Base-by-base conservation (phyloP, 495 filamentous ascomycete species). In the Trichoderma orchidacearum region DNA sequence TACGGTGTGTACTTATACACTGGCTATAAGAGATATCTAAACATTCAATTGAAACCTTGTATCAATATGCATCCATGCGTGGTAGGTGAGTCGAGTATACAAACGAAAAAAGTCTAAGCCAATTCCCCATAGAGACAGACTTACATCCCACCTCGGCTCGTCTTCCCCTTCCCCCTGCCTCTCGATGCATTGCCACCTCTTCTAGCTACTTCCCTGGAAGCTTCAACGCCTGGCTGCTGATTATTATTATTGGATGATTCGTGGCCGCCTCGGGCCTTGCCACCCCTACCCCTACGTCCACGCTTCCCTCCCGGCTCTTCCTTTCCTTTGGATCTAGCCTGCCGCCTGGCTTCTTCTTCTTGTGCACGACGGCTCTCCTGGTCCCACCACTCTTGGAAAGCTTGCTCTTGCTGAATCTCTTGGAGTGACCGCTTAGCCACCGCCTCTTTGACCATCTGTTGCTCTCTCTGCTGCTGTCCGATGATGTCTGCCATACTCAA, bases 311-410 rank as follows among this genome's bases (percentile, higher is more conserved):
- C 64, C 25, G 62, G 61, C 53, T 69, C 66, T 15, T 64, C 60
- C 56, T 62, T 65, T 13, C 58, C 59, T 48, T 58, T 66, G 50
- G 69, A 66, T 30, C 66, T 60, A 29, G 57, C 61, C 17, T 61
- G 13, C 57, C 64, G 57, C 34, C 68, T 72, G 54, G 84, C 85
- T 15, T 85, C 84, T 35, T 89, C 77, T 50, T 84, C 83, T 56
- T 80, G 76, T 57, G 73, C 72, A 51, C 86, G 79, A 61, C 80
- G 78, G 65, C 86, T 90, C 66, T 98, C 93, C 56, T 85, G 80
- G 60, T 97, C 91, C 93, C 93, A 98, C 93, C 94, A 98, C 64
- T 92, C 84, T 67, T 95, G 87, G 69, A 98, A 98, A 31, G 90
- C 88, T 66, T 98, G 93, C 66, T 98, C 93, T 53, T 86, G 80